Conservation (phyloP, 192 early-diverging fungal genomes). For the Powellomyces hirtus region DNA sequence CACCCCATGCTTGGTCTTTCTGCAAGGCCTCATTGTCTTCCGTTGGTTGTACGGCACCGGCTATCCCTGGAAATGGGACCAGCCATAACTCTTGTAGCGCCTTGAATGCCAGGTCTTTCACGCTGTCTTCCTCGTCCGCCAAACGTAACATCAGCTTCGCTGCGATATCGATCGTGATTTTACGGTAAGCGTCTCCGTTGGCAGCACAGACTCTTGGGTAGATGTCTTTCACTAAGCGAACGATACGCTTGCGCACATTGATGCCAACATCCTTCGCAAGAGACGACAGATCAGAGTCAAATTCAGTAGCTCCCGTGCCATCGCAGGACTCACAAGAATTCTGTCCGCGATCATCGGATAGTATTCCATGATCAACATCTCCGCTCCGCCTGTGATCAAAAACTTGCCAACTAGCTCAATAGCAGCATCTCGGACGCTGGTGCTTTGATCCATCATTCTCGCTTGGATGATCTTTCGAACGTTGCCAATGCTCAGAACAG, state of each 20-base stretch:
- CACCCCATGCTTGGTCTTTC: constrained; percentile 10
- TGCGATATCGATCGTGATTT: constrained; percentile 32
- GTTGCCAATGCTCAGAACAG: constrained; percentile 57
- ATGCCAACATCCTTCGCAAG: constrained; percentile 73
- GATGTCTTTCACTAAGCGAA: constrained; percentile 75
- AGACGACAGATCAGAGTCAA: background rate
- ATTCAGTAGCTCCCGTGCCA: background rate
- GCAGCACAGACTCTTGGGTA: constrained; percentile 34
- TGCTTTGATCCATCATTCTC: constrained; percentile 76
- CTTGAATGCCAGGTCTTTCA: constrained; percentile 58
- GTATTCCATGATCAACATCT: constrained; percentile 67
- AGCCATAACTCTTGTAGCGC: constrained; percentile 74
- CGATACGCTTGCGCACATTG: constrained; percentile 84
- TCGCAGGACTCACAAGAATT: constrained; percentile 56
- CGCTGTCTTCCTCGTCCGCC: constrained; percentile 47
- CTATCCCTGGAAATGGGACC: constrained; percentile 35
- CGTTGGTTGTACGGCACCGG: background rate
- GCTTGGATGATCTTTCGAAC: constrained; percentile 71
- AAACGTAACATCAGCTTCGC: constrained; percentile 33
- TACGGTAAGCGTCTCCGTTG: background rate
- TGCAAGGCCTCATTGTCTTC: background rate
- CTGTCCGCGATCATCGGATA: constrained; percentile 78
- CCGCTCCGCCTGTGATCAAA: constrained; percentile 54
- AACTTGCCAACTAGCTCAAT: constrained; percentile 86
- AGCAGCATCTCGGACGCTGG: constrained; percentile 85